phyloP scores from a whole-genome alignment of 2,329 filamentous ascomycete species.

The Cladosporium sp. region DNA sequence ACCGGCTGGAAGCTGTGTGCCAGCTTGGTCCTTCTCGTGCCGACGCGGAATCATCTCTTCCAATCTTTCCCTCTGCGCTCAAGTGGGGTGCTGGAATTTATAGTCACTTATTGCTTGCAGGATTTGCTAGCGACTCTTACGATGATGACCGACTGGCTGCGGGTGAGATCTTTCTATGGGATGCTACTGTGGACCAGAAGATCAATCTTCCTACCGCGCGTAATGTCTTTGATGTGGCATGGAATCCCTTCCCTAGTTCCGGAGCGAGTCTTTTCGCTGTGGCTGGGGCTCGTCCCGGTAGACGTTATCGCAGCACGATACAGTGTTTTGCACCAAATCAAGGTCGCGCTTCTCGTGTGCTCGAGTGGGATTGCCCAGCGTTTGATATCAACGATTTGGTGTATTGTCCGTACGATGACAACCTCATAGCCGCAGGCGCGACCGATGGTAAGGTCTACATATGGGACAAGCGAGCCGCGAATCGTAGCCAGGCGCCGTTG shows the following conservation, averaged over 20 bases:
- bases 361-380: conserved; percentile 54
- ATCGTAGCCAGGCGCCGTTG: conserved; percentile 39
- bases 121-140: conserved; percentile 43
- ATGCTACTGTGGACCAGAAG: conserved; percentile 38
- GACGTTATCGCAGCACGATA: conserved; percentile 45
- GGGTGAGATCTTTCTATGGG: conserved; percentile 55
- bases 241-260: conserved; percentile 45
- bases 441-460: conserved; percentile 58
- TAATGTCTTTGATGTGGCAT: conserved; percentile 57
- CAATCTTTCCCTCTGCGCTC: conserved; percentile 42
- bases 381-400: conserved; percentile 59
- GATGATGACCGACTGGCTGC: conserved; percentile 36
- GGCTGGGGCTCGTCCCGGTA: conserved; percentile 42
- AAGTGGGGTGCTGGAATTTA: conserved; percentile 44
- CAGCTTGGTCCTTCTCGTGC: conserved; percentile 13
- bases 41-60: conserved; percentile 22
- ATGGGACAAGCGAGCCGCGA: conserved; percentile 51
- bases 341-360: conserved; percentile 29
- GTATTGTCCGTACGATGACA: conserved; percentile 42
- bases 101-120: conserved; percentile 48
- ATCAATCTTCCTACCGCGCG: conserved; percentile 44
- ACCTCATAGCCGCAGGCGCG: conserved; percentile 55
- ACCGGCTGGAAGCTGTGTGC: neutral
- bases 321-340: conserved; percentile 47
- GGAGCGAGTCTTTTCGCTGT: conserved; percentile 47